Base-by-base conservation (phyloP, 148 eudicot species). In the Rhododendron vialii region DNA sequence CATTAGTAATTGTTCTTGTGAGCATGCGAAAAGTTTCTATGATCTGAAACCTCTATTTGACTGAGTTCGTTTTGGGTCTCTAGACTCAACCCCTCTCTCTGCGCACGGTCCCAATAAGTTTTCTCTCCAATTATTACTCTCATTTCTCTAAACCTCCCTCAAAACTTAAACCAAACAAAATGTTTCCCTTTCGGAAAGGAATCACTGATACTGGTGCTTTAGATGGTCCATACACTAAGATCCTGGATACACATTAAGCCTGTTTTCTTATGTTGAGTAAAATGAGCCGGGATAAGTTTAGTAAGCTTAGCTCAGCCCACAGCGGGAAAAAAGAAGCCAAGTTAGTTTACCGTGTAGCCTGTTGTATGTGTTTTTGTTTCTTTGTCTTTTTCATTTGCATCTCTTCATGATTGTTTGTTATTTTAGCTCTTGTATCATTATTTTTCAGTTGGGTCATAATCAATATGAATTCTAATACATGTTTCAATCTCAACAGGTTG, bases 401-500 rank as follows among this genome's bases (percentile, higher is more conserved):
- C 65, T 67, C 43, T 73, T 20, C 20, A 73, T 85, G 33, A 41
- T 65, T n/a, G 0, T 41, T 26, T 63, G 22, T 41, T 41, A 5
- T 33, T 17, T 74, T 57, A 22, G 11, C 28, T 8, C 76, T 10
- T 61, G 3, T 81, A 12, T 86, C 73, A 1, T 35, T 17, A 6
- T 35, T 57, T 86, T n/a, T 51, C 18, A 11, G 24, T 75, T 84
- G 81, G 67, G 50, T 28, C 26, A n/a, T 11, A 38, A 83, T 11
- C 18, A 28, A 85, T 15, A 14, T 26, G 2, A 61, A 22, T n/a
- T 80, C 81, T 35, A 63, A 53, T 86, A n/a, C 50, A 84, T 75
- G 22, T 80, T 81, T 81, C 82, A 80, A 47, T 43, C n/a, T 81
- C 81, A 61, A 81, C 91, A 96, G 99, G 91, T 89, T 96, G 90